Conservation (phyloP, 495 filamentous ascomycete species). For the Penicillium manginii region DNA sequence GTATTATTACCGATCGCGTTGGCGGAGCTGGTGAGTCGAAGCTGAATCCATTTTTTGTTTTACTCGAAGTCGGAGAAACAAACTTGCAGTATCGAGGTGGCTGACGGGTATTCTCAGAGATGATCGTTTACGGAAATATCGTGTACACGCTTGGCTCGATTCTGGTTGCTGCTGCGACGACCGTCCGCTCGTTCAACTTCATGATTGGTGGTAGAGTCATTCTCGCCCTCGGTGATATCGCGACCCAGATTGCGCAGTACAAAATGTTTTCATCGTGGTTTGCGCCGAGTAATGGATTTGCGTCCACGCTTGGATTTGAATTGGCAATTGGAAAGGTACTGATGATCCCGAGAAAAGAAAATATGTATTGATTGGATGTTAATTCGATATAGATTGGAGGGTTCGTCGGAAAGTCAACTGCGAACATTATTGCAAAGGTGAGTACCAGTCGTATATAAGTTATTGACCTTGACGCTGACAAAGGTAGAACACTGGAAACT, state of each 20-base stretch:
- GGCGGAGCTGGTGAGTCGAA: conserved; percentile 43
- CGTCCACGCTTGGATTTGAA: conserved; percentile 46
- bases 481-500: conserved; percentile 44
- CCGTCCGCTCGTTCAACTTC: conserved; percentile 46
- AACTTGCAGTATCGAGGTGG: not conserved
- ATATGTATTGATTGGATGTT: not conserved
- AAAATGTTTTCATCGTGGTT: conserved; percentile 57
- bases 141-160: conserved; percentile 52
- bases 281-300: conserved; percentile 49
- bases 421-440: conserved; percentile 43
- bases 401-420: conserved; percentile 42
- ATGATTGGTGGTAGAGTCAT: conserved; percentile 49
- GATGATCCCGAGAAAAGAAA: not conserved
- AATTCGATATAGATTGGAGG: conserved; percentile 25
- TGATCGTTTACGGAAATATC: conserved; percentile 51
- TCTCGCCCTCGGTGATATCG: conserved; percentile 48
- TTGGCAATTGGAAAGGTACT: conserved; percentile 46
- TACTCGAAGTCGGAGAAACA: not conserved
- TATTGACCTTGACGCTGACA: not conserved
- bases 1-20: conserved; percentile 47
- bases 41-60: not conserved
- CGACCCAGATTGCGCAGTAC: conserved; percentile 51
- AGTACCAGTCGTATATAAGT: not conserved
- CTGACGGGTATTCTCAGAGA: conserved; percentile 23
- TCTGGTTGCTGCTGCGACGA: conserved; percentile 46